Conservation (phyloP, 2,329 filamentous ascomycete species). For the Orbilia ellipsospora region DNA sequence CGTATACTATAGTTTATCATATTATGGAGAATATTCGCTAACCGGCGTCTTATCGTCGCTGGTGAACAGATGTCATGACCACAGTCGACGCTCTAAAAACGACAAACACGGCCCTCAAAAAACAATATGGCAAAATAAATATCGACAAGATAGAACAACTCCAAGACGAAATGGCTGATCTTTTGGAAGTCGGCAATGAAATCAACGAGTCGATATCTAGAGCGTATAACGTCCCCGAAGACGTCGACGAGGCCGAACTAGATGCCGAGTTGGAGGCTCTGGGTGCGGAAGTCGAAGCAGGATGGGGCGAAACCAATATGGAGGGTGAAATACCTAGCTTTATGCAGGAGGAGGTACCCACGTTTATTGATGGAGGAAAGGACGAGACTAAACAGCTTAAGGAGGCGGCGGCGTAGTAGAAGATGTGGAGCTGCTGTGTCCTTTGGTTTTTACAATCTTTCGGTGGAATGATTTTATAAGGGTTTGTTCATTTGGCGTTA, state of each 20-base stretch:
- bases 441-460: neutral
- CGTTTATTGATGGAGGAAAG: conserved; percentile 93
- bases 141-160: conserved; percentile 96
- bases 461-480: too few relatives aligned
- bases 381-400: conserved; percentile 79
- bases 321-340: conserved; percentile 78
- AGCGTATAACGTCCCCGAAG: conserved; percentile 94
- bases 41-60: too few relatives aligned
- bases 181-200: conserved; percentile 97
- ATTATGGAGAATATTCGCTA: too few relatives aligned
- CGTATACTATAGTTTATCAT: neutral
- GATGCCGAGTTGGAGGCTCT: conserved; percentile 96
- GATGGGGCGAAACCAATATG: conserved; percentile 70
- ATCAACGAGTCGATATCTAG: conserved; percentile 94
- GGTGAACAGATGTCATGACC: conserved; percentile 79
- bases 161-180: conserved; percentile 98
- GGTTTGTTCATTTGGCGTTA: conserved; percentile 29
- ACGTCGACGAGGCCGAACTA: conserved; percentile 94
- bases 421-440: neutral
- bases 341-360: conserved; percentile 85
- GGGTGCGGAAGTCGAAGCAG: conserved; percentile 91
- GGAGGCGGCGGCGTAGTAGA: conserved; percentile 70
- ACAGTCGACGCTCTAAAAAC: conserved; percentile 98
- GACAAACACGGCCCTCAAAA: conserved; percentile 89
- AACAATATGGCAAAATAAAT: conserved; percentile 97